Conservation (phyloP, 495 filamentous ascomycete genomes). For the Penicillium cosmopolitanum region DNA sequence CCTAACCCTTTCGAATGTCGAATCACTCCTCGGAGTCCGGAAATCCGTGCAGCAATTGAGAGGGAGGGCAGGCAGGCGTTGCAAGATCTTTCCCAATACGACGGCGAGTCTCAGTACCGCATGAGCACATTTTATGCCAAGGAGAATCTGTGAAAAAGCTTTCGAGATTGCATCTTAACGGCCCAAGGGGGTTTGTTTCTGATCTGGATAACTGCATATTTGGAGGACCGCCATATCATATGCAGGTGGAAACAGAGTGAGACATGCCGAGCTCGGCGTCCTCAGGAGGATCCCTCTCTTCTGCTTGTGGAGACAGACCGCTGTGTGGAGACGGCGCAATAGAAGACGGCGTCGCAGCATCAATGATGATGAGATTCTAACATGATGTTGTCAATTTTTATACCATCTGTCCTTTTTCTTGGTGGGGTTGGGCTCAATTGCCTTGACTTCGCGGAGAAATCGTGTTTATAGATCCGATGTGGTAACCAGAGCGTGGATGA, state of each 20-base stretch:
- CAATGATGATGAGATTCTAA: too few species aligned
- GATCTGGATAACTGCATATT: not conserved
- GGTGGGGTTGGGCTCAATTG: too few species aligned
- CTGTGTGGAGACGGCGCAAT: not conserved
- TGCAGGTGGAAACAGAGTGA: not conserved
- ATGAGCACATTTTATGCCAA: slow-evolving; percentile 57
- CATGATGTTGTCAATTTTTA: too few species aligned
- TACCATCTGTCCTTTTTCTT: too few species aligned
- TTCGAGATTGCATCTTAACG: not conserved
- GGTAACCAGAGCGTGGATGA: too few species aligned
- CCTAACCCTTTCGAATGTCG: slow-evolving; percentile 40
- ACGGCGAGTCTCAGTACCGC: slow-evolving; percentile 61
- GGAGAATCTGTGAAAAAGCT: slow-evolving; percentile 24
- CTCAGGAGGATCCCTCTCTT: not conserved
- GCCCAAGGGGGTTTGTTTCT: not conserved
- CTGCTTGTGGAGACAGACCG: not conserved
- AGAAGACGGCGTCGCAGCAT: not conserved
- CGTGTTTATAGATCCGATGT: too few species aligned
- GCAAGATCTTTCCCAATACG: slow-evolving; percentile 54
- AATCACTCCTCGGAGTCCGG: slow-evolving; percentile 43
- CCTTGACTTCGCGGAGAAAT: too few species aligned
- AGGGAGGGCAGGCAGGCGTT: slow-evolving; percentile 58
- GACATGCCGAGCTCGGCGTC: not conserved
- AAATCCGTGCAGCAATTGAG: slow-evolving; percentile 56
- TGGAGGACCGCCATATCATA: not conserved